Base-by-base conservation (phyloP, 768 basidiomycete genomes). In the Termitomyces sp. region DNA sequence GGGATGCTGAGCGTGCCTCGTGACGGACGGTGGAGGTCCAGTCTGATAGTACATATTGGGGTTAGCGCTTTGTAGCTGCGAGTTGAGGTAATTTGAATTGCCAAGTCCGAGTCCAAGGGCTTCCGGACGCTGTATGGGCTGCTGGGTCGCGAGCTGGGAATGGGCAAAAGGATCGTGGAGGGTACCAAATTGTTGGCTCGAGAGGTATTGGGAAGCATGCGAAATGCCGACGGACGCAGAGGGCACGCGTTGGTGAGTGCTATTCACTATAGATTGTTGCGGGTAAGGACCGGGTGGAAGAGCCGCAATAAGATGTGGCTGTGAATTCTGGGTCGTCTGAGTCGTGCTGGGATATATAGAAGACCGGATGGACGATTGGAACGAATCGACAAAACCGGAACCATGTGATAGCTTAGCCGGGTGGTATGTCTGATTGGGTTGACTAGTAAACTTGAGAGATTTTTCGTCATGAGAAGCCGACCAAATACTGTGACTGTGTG, bases 401-500 rank as follows among this genome's bases (percentile, higher is more conserved):
- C 54, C 54, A 5, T 68, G 63, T 49, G 60, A 62, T 50, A 68
- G 67, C 30, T 69, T 71, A 12, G 62, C 67, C 23, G 67, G 73
- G 60, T 70, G 45, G 40, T 53, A 71, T 11, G 64, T 62, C 31
- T 71, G 70, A 40, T 68, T 70, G 53, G 64, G 68, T n/a, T 67
- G 68, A 43, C 67, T 63, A 40, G 62, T 69, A 50, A 73, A 74
- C 46, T 67, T 72, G 42, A 76, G 63, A 26, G 72, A 63, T 50
- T 74, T 71, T 54, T 82, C 80, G 57, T 84, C 85, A 3, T 72
- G 70, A 1, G 79, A 74, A 14, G 84, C 76, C 3, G 86, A 83
- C 87, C 88, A 89, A 41, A 89, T 89, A 1, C 83, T 87, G 49
- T 78, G 73, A 33, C 70, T 69, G 8, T 75, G 72, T n/a, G 70